phyloP scores from a whole-genome alignment of 768 basidiomycete species.

The Mycena rosella region DNA sequence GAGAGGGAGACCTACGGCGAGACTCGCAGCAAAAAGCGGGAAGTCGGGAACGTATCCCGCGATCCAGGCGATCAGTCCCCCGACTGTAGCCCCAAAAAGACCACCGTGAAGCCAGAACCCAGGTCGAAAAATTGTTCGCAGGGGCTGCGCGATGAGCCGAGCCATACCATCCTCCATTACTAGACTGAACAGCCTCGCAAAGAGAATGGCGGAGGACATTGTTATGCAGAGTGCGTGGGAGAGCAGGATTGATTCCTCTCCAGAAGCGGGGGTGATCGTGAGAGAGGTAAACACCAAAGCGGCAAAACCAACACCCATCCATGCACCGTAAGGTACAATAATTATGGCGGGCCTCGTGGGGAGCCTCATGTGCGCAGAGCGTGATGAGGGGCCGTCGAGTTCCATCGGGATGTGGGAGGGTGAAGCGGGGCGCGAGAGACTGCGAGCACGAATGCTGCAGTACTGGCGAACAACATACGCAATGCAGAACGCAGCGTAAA shows the following conservation, averaged over 20 bases:
- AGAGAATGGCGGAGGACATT: slow-evolving; percentile 30
- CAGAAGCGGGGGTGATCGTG: slow-evolving; percentile 28
- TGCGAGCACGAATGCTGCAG: slow-evolving; percentile 21
- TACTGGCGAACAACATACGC: slow-evolving; percentile 32
- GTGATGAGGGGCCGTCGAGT: slow-evolving; percentile 25
- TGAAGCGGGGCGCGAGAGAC: slow-evolving; percentile 26
- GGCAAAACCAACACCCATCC: slow-evolving; percentile 37
- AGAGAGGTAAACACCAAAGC: slow-evolving; percentile 33
- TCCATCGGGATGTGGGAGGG: slow-evolving; percentile 31
- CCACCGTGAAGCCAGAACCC: slow-evolving; percentile 41
- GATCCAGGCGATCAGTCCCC: slow-evolving; percentile 9
- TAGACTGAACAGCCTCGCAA: slow-evolving; percentile 34
- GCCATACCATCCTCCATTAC: slow-evolving; percentile 36
- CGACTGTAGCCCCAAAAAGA: slow-evolving; percentile 31
- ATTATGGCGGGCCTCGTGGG: slow-evolving; percentile 28
- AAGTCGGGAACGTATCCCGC: slow-evolving; percentile 27
- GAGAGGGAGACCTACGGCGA: slow-evolving; percentile 37
- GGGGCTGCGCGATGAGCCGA: slow-evolving; percentile 21
- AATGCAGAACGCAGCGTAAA: slow-evolving; percentile 32
- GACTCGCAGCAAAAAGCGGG: slow-evolving; percentile 26
- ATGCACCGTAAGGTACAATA: slow-evolving; percentile 34
- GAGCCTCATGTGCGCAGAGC: slow-evolving; percentile 33
- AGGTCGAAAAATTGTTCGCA: slow-evolving; percentile 35
- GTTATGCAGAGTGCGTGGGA: slow-evolving; percentile 28
- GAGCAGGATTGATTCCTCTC: slow-evolving; percentile 19